phyloP scores from a whole-genome alignment of 2,329 filamentous ascomycete genomes.

The Monosporascus cannonballus region DNA sequence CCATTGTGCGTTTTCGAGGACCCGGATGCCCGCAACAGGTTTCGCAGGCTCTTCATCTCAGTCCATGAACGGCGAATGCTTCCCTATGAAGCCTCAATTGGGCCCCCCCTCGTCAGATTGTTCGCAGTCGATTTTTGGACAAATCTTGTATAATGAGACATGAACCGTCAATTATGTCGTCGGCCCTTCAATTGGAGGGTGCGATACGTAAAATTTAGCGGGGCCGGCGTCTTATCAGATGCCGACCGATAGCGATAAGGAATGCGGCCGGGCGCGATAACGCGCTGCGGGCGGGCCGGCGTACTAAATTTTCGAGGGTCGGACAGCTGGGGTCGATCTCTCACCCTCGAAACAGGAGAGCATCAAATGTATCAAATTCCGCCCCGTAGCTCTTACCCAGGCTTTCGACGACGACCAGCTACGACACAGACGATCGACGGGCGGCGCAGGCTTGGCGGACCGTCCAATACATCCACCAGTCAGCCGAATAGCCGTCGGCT shows the following conservation, averaged over 20 bases:
- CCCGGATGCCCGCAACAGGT: slow-evolving; percentile 16
- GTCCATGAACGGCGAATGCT: slow-evolving; percentile 17
- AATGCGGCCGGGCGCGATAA: neutral
- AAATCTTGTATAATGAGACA: no score
- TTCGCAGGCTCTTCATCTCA: slow-evolving; percentile 24
- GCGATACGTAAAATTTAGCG: neutral
- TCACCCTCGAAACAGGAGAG: neutral
- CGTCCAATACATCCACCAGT: neutral
- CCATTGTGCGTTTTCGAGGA: slow-evolving; percentile 14
- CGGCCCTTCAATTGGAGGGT: neutral
- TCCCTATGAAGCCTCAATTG: slow-evolving; percentile 4
- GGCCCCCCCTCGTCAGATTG: neutral
- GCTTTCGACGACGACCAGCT: no score
- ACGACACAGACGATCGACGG: no score
- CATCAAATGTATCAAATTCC: neutral
- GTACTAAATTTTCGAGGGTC: slow-evolving; percentile 1
- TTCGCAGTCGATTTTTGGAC: no score
- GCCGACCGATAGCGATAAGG: neutral
- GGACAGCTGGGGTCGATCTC: neutral
- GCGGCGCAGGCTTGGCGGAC: no score
- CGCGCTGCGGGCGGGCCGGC: slow-evolving; percentile 2
- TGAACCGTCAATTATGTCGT: neutral
- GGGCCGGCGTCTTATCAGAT: neutral
- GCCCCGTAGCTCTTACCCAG: no score
- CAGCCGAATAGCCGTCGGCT: neutral